Conservation (phyloP, 768 basidiomycete genomes). For the Mycena leptocephala region DNA sequence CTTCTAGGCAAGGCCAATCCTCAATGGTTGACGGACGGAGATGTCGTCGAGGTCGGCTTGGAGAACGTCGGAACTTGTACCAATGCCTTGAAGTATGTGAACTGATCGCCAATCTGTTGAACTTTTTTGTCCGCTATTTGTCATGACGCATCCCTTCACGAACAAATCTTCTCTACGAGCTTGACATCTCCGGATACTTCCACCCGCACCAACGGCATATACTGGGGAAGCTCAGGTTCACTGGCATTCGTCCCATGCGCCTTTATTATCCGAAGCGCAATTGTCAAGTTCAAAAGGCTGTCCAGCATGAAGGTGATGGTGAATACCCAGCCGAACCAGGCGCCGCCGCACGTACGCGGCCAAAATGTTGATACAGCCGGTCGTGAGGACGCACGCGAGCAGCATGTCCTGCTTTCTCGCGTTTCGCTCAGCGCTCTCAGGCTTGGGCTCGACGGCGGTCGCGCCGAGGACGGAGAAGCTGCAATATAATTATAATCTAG, state of each 20-base stretch:
- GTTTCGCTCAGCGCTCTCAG: no score
- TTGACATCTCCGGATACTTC: constrained; percentile 2
- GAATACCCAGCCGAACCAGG: constrained; percentile 21
- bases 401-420: constrained; percentile 10
- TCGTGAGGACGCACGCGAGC: constrained; percentile 5
- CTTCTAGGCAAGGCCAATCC: constrained; percentile 42
- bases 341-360: constrained; percentile 20
- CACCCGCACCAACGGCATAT: background rate
- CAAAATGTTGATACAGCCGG: constrained; percentile 18
- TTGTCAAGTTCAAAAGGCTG: constrained; percentile 12
- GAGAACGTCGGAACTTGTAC: constrained; percentile 47
- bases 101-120: no score
- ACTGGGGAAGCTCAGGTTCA: background rate
- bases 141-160: background rate
- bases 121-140: no score
- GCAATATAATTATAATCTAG: background rate
- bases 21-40: constrained; percentile 43
- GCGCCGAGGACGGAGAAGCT: constrained; percentile 25
- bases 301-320: constrained; percentile 13
- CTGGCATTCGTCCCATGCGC: background rate
- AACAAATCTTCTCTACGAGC: background rate
- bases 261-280: constrained; percentile 13
- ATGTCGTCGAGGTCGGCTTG: constrained; percentile 46
- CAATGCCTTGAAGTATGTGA: constrained; percentile 21
- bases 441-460: background rate